A percentile compares a stretch with the other conserved stretches of the same genome.
Conservation (phyloP, 2,329 filamentous ascomycete species). For the Alternaria sp. region DNA sequence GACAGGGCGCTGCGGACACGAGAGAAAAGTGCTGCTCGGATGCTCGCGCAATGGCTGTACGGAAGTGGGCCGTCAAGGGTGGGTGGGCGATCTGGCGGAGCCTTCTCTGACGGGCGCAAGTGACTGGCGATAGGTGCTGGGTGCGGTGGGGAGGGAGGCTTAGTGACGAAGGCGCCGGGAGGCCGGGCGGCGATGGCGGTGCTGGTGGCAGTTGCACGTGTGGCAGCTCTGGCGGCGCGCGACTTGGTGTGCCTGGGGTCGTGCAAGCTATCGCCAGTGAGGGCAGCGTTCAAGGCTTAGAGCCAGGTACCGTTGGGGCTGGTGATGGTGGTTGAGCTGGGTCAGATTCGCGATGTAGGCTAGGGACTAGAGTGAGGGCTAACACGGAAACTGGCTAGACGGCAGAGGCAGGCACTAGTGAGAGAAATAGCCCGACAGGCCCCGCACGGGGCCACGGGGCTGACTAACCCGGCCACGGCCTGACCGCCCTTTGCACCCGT, state of each 20-base stretch:
- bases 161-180: slow-evolving; percentile 29
- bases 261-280: slow-evolving; percentile 33
- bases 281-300: slow-evolving; percentile 42
- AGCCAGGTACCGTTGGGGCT: slow-evolving; percentile 37
- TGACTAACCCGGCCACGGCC: slow-evolving; percentile 34
- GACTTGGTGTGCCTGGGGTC: slow-evolving; percentile 32
- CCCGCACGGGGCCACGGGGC: neutral
- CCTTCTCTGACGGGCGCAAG: slow-evolving; percentile 26
- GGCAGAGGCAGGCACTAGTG: slow-evolving; percentile 31
- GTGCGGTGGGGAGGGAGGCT: too few species aligned
- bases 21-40: slow-evolving; percentile 11
- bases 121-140: slow-evolving; percentile 27
- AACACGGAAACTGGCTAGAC: slow-evolving; percentile 48
- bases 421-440: slow-evolving; percentile 29
- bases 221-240: slow-evolving; percentile 42
- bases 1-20: slow-evolving; percentile 9
- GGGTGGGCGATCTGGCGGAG: slow-evolving; percentile 27
- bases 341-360: slow-evolving; percentile 51
- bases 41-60: slow-evolving; percentile 16
- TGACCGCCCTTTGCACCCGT: slow-evolving; percentile 24
- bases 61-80: slow-evolving; percentile 15
- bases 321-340: slow-evolving; percentile 35
- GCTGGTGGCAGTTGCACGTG: slow-evolving; percentile 45
- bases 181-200: slow-evolving; percentile 28
- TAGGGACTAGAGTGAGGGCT: slow-evolving; percentile 44